Conservation (phyloP, 176 grass and related monocot species). For the Chrysopogon serrulatus region DNA sequence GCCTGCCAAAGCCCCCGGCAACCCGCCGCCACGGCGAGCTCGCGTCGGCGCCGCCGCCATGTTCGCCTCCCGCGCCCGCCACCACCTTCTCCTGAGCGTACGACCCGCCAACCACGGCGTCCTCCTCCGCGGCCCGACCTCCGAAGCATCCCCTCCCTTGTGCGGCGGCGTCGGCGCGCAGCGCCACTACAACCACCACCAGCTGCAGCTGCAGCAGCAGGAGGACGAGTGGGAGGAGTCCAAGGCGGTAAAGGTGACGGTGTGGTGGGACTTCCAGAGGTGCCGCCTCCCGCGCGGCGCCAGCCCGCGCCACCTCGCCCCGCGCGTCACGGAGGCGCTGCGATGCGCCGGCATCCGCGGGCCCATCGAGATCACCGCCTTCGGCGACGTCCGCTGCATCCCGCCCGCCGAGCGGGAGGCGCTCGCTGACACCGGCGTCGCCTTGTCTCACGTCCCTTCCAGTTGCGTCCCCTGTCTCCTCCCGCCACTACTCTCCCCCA, state of each 20-base stretch:
- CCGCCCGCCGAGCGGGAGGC: slow-evolving; percentile 26
- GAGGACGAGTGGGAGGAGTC: slow-evolving; percentile 26
- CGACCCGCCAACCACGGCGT: background rate
- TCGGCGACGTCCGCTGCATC: slow-evolving; percentile 44
- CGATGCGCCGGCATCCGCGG: slow-evolving; percentile 43
- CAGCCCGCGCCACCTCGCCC: slow-evolving; percentile 19
- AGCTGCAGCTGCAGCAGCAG: background rate
- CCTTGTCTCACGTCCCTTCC: slow-evolving; percentile 49
- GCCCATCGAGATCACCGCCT: slow-evolving; percentile 54
- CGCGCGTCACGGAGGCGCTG: slow-evolving; percentile 44
- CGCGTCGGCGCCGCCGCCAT: slow-evolving; percentile 1
- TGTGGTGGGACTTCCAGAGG: slow-evolving; percentile 66
- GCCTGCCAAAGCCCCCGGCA: background rate
- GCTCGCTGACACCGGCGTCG: slow-evolving; percentile 44
- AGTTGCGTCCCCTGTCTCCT: slow-evolving; percentile 32
- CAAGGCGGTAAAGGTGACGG: slow-evolving; percentile 51
- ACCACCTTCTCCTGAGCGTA: background rate
- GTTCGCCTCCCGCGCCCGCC: background rate
- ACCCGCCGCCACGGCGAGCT: background rate
- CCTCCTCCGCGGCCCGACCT: background rate
- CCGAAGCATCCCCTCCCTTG: background rate
- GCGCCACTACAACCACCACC: background rate
- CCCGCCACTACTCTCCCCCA: background rate
- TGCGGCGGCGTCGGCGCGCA: background rate
- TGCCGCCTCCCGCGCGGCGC: slow-evolving; percentile 37